Base-by-base conservation (phyloP, 495 filamentous ascomycete species). In the Penicillium salamii region DNA sequence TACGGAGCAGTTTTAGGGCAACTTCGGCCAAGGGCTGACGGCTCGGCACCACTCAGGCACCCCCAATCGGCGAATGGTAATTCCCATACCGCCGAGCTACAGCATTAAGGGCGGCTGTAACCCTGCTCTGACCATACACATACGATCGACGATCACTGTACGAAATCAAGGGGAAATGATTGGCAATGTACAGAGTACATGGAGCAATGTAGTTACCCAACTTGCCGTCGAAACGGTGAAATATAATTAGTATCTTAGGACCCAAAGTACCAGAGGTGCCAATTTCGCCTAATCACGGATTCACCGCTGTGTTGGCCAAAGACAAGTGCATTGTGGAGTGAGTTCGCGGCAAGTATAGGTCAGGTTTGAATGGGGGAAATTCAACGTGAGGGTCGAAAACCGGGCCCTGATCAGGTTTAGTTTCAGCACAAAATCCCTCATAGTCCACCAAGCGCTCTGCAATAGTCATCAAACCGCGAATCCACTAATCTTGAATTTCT, bases 401-500 rank as follows among this genome's bases (percentile, higher is more conserved):
- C 9, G 13, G 26, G 50, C 46, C 61, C 54, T 55, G 54, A 63
- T 46, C 19, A 5, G 52, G 61, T 47, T 57, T 64, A 61, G 61
- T 33, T 39, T 7, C 19, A 49, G 44, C 53, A 65, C 55, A 59
- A 65, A 65, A 65, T 65, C 50, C 61, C 61, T 65, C 61, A 65
- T 65, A 54, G 28, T 35, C 38, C 54, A 47, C 49, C 42, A 44
- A 46, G 46, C 50, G 50, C 31, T 54, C 53, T 49, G 53, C 46
- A 52, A 56, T 52, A 46, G 54, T 59, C 53, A 61, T 52, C 51
- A 39, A 42, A 20, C 53, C 49, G 29, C 31, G 38, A n/a, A 42
- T 44, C 21, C 32, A 36, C 33, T 43, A 39, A 45, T 15, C 34
- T 23, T 15, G 15, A 42, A 28, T 5, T 17, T 38, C 3, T 15